Conservation (phyloP, 768 basidiomycete genomes). For the Lenzites betulinus region DNA sequence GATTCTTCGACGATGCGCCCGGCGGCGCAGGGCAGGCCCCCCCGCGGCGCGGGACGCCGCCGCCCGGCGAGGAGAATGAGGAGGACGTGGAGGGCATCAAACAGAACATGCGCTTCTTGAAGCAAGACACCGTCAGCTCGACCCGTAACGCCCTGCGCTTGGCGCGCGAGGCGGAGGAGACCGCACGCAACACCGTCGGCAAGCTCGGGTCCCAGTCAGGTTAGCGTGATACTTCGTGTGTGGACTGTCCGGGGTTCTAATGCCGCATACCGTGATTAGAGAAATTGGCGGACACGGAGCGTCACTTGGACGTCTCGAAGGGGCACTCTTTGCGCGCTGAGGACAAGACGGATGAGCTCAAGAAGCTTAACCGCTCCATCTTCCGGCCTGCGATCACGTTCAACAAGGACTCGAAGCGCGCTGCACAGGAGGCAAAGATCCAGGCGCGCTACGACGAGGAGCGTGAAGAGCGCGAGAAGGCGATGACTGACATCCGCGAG, state of each 20-base stretch:
- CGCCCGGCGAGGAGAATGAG: slow-evolving; percentile 73
- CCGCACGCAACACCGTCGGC: slow-evolving; percentile 78
- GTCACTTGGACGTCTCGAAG: slow-evolving; percentile 91
- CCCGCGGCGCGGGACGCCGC: slow-evolving; percentile 40
- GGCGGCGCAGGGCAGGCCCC: slow-evolving; percentile 19
- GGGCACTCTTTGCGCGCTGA: slow-evolving; percentile 85
- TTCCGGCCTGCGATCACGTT: slow-evolving; percentile 91
- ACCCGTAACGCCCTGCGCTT: slow-evolving; percentile 91
- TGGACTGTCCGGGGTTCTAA: background rate
- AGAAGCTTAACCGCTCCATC: slow-evolving; percentile 92
- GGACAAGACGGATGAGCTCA: slow-evolving; percentile 92
- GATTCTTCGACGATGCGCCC: slow-evolving; percentile 69
- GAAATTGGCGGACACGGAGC: slow-evolving; percentile 91
- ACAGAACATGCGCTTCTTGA: slow-evolving; percentile 82
- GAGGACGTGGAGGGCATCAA: slow-evolving; percentile 96
- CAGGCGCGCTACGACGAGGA: slow-evolving; percentile 88
- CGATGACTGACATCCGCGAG: slow-evolving; percentile 83
- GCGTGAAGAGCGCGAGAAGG: slow-evolving; percentile 78
- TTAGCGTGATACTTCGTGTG: slow-evolving; percentile 36
- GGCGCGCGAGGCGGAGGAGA: slow-evolving; percentile 96
- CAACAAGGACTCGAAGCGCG: slow-evolving; percentile 91
- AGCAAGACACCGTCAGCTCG: slow-evolving; percentile 89
- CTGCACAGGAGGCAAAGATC: slow-evolving; percentile 82
- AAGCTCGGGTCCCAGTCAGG: slow-evolving; percentile 94
- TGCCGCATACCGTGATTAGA: slow-evolving; percentile 45